phyloP scores from a whole-genome alignment of 1,284 basidiomycete genomes.

The Trichosporon asahii region DNA sequence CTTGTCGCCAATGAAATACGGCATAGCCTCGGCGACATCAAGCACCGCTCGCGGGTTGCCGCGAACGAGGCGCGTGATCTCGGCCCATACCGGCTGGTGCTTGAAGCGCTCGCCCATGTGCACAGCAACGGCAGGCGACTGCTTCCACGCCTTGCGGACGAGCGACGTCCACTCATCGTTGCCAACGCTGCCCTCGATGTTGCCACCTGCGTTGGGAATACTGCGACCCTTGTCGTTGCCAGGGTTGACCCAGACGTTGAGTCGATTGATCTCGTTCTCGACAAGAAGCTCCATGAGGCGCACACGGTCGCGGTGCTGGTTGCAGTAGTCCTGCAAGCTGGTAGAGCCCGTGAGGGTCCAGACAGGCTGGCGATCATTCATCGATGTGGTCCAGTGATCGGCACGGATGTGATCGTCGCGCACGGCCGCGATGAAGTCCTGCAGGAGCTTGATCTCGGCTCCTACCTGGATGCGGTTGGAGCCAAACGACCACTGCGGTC shows the following conservation, averaged over 20 bases:
- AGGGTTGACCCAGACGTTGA: conserved; percentile 90
- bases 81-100: conserved; percentile 59
- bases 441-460: conserved; percentile 80
- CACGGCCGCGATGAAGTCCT: conserved; percentile 75
- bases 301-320: conserved; percentile 63
- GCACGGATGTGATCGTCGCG: conserved; percentile 69
- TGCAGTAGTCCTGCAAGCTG: conserved; percentile 58
- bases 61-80: conserved; percentile 72
- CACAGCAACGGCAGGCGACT: conserved; percentile 77
- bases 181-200: conserved; percentile 1
- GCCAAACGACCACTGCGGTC: conserved; percentile 94
- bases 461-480: conserved; percentile 84
- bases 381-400: conserved; percentile 65
- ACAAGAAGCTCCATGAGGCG: conserved; percentile 74
- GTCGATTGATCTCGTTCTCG: conserved; percentile 82
- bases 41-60: conserved; percentile 69
- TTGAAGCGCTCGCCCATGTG: conserved; percentile 86
- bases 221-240: conserved; percentile 64
- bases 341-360: conserved; percentile 44
- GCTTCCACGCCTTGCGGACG: conserved; percentile 74
- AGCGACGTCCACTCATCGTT: conserved; percentile 68
- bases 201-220: background rate
- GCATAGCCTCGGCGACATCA: conserved; percentile 72
- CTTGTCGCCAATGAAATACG: conserved; percentile 71
- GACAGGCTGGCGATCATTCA: conserved; percentile 57